Conservation (phyloP, 805 yeast species). For the Wickerhamomyces pijperi region DNA sequence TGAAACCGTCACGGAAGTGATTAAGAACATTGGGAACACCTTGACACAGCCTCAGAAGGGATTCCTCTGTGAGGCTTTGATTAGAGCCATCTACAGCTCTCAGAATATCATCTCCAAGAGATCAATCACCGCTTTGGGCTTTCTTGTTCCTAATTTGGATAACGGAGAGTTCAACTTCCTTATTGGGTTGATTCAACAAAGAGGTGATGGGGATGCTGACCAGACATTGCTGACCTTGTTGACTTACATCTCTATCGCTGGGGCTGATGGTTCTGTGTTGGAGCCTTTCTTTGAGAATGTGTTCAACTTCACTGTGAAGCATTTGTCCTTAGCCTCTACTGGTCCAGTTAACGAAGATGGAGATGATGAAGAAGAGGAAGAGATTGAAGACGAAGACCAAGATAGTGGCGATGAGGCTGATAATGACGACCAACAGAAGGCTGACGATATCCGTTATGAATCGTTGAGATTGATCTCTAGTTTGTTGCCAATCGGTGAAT, state of each 20-base stretch:
- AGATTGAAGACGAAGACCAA: not conserved
- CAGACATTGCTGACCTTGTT: slow-evolving; percentile 10
- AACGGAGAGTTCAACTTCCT: slow-evolving; percentile 16
- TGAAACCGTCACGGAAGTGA: slow-evolving; percentile 48
- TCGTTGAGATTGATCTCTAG: slow-evolving; percentile 29
- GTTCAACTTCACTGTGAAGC: slow-evolving; percentile 12
- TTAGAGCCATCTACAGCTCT: slow-evolving; percentile 27
- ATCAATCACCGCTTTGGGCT: slow-evolving; percentile 36
- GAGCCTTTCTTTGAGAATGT: slow-evolving; percentile 12
- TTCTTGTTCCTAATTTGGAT: slow-evolving; percentile 22
- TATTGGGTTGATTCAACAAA: slow-evolving; percentile 11
- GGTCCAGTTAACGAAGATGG: too few relatives aligned
- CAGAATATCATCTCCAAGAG: slow-evolving; percentile 39
- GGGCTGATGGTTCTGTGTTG: slow-evolving; percentile 18
- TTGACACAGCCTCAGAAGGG: slow-evolving; percentile 26
- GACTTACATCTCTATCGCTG: slow-evolving; percentile 17
- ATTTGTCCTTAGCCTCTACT: slow-evolving; percentile 13
- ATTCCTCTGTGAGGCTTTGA: slow-evolving; percentile 18
- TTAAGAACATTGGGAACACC: slow-evolving; percentile 35
- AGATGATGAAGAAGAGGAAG: not conserved
- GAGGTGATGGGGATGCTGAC: slow-evolving; percentile 12
- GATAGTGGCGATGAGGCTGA: slow-evolving; percentile 15
- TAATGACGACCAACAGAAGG: slow-evolving; percentile 29
- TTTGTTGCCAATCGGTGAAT: slow-evolving; percentile 29
- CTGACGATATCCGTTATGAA: slow-evolving; percentile 40